Percentiles rank a stretch among this genome's conserved stretches.
phyloP scores from a whole-genome alignment of 495 filamentous ascomycete genomes.

The Penicillium chermesinum region DNA sequence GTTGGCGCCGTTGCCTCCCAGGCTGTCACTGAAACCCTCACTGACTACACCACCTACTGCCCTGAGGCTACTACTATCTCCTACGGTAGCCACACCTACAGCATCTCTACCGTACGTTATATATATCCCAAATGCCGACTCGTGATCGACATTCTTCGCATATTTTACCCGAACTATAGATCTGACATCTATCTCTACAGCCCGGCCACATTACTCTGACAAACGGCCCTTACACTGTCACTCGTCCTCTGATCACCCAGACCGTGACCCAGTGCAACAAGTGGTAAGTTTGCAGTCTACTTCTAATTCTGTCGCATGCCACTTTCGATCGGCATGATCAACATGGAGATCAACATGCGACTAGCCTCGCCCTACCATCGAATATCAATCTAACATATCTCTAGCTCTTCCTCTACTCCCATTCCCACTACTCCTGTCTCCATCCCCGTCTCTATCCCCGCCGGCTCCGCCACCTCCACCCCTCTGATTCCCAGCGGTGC shows the following conservation, averaged over 20 bases:
- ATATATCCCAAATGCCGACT: constrained; percentile 21
- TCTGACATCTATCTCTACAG: constrained; percentile 27
- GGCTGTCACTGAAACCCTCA: constrained; percentile 72
- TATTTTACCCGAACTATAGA: constrained; percentile 2
- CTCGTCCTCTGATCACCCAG: constrained; percentile 60
- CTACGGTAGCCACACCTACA: constrained; percentile 69
- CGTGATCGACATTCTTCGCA: not conserved
- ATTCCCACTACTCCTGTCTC: constrained; percentile 34
- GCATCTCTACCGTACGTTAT: constrained; percentile 60
- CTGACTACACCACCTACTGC: constrained; percentile 82
- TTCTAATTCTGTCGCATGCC: not conserved
- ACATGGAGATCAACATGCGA: not conserved
- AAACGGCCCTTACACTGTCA: constrained; percentile 55
- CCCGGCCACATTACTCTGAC: constrained; percentile 76
- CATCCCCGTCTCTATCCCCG: constrained; percentile 34
- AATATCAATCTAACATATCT: constrained; percentile 7
- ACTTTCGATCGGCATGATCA: not conserved
- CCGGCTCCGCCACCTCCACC: constrained; percentile 16
- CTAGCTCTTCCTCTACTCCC: constrained; percentile 23
- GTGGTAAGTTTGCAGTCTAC: constrained; percentile 50
- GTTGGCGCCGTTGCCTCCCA: constrained; percentile 49
- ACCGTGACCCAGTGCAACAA: constrained; percentile 60
- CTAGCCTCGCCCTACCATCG: not conserved
- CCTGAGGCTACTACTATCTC: constrained; percentile 66
- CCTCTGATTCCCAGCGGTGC: constrained; percentile 3